These are phyloP conservation scores for Violaceomyces palustris DNA, from an alignment of 1,284 basidiomycete genomes.

Conservation along the genomic window DNA sequence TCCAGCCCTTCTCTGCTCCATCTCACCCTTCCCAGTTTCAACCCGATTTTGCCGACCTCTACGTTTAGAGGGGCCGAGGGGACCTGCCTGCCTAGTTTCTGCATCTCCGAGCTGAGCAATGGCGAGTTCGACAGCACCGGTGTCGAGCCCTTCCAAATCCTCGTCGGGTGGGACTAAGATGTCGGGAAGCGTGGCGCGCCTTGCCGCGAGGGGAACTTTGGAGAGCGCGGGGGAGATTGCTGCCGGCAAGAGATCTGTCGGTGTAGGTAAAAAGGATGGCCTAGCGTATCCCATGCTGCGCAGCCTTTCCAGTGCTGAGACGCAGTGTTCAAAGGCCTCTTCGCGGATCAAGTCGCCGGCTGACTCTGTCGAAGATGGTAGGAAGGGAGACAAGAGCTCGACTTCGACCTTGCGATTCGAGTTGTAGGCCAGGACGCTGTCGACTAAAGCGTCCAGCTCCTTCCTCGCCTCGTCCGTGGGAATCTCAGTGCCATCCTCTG, in stretches of 20 bases:
- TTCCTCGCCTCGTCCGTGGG: conserved; percentile 5
- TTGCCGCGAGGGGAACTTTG: conserved; percentile 11
- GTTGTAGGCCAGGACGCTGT: conserved; percentile 32
- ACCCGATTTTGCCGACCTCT: conserved; percentile 18
- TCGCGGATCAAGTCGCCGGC: conserved; percentile 20
- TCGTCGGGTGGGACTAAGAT: conserved; percentile 45
- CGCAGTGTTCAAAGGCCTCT: conserved; percentile 42
- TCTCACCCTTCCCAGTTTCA: conserved; percentile 39
- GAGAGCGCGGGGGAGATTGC: conserved; percentile 29
- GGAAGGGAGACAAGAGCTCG: conserved; percentile 30
- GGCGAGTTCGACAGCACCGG: conserved; percentile 56
- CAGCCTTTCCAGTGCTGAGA: conserved; percentile 32
- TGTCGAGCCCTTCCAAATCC: conserved; percentile 17
- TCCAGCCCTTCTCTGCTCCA: conserved; percentile 35
- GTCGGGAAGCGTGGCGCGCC: conserved; percentile 28
- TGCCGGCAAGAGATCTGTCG: conserved; percentile 43
- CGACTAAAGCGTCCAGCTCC: conserved; percentile 42
- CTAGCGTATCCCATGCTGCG: conserved; percentile 19
- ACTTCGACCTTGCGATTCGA: conserved; percentile 28
- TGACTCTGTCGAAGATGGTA: too few relatives aligned
- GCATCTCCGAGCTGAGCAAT: conserved; percentile 14
- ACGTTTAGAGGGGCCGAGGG: background rate
- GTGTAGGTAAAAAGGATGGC: conserved; percentile 35
- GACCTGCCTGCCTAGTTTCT: too few relatives aligned
- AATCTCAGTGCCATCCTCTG: conserved; percentile 4